Percentiles rank a stretch among this genome's conserved stretches.
Conservation (phyloP, 169 alveolate genomes). For the Amoebophrya sp. region DNA sequence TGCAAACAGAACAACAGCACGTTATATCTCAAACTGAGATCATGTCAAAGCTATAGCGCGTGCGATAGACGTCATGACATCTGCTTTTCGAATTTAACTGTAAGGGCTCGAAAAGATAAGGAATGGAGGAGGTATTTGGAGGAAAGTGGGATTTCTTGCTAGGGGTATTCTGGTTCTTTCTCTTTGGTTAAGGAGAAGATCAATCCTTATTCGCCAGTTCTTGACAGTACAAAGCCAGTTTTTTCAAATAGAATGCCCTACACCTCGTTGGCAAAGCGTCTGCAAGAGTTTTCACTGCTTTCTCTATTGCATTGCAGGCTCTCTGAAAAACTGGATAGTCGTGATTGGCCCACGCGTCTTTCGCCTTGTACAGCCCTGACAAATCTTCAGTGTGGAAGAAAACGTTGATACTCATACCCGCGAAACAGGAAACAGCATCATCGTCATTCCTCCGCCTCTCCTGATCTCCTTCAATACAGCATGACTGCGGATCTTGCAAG, state of each 20-base stretch:
- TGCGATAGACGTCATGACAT: too few relatives aligned
- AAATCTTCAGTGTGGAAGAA: not conserved
- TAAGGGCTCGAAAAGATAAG: too few relatives aligned
- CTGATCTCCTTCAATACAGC: not conserved
- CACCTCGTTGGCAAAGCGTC: not conserved
- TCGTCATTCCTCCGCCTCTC: not conserved
- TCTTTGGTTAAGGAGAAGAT: too few relatives aligned
- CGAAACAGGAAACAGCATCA: not conserved
- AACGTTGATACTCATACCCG: not conserved
- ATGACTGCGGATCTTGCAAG: too few relatives aligned
- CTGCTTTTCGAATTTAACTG: too few relatives aligned
- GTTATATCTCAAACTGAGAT: too few relatives aligned
- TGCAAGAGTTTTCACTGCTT: not conserved
- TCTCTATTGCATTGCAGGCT: not conserved
- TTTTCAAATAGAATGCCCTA: not conserved
- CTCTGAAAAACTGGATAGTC: not conserved
- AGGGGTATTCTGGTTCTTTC: too few relatives aligned
- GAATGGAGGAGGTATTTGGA: too few relatives aligned
- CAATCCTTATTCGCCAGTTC: not conserved
- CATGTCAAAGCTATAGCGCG: too few relatives aligned
- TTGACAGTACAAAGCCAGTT: not conserved
- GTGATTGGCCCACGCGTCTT: not conserved
- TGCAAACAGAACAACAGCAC: too few relatives aligned
- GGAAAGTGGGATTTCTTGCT: too few relatives aligned
- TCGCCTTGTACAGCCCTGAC: not conserved